Base-by-base conservation (phyloP, 805 yeast species). In the Candida qinlingensis region DNA sequence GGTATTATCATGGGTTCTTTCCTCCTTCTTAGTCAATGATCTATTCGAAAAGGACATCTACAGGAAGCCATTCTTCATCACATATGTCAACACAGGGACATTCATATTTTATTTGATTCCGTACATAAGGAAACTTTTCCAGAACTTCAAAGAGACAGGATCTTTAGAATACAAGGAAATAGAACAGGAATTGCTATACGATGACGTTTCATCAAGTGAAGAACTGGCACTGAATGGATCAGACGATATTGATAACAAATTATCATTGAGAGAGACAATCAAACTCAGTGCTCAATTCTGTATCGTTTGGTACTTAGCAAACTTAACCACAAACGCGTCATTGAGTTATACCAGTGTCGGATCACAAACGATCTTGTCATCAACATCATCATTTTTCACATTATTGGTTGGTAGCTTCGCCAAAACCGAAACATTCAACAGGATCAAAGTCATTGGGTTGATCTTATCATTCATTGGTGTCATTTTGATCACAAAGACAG, bases 311-410 rank as follows among this genome's bases (percentile, higher is more conserved):
- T 94, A 88, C 62, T 52, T 82, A 13, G 96, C 98, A 3, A 94
- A 94, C 65, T 74, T 91, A 54, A 84, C 87, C 48, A 89, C 94
- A 33, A 94, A 94, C 66, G 88, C 96, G 0, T 83, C 96, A 25
- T 72, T 94, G 45, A 77, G 85, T 27, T 94, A 85, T 65, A 94
- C 99, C 0, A 83, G 91, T 10, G 99, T 94, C 25, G 95, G 96
- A 2, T 85, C 94, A 11, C 97, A 95, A 60, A 94, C 98, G 3
- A 92, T 94, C 27, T 68, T 94, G 37, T 86, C 96, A 13, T 86
- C 97, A 36, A 91, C 98, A 0, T 85, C 96, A 5, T 87, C 96
- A 7, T 90, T 94, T 63, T 94, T 94, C 77, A 94, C 99, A 0
- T 74, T 94, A 37, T 57, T 91, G 1, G 76, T 92, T 7, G 98